Evolutionary conservation across 2,329 filamentous ascomycete species (phyloP), one percentile per base, ranked within the genome.

Genomic region (Alternaria brassicicola): DNA sequence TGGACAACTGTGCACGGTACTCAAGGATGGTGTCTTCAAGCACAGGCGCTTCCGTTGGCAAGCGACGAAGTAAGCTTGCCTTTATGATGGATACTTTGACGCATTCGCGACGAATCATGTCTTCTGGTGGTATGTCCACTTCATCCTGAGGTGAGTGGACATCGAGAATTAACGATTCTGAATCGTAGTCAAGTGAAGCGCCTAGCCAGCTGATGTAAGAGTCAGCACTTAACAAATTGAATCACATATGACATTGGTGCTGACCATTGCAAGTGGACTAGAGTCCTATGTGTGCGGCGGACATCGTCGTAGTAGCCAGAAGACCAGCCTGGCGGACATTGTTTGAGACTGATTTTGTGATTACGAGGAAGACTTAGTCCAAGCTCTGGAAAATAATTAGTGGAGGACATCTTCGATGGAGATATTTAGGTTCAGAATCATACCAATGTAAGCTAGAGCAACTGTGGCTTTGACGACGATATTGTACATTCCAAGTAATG

Each of bases 61-160:
- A 23, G 19, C 38, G 49, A 31, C 57, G 61, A 15, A 64, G 54
- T 17, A 68, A 41, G 62, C 15, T 53, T 55, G 59, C 60, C 31
- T 69, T 68, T 36, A 69, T 66, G 28, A 65, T 57, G 25, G 66
- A 63, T 5, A 69, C 52, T 35, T 65, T 65, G 13, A 64, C 53
- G 21, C 62, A 57, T 53, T 69, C 59, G 13, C 42, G 52, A 25
- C 66, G 61, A 4, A 69, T 54, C 23, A 55, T 59, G 38, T 59
- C 45, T n/a, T 55, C 39, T 10, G 51, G 55, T 0, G 55, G 41
- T 1, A 12, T 38, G 30, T 59, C 42, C 10, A 63, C 28, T 36
- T 60, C 49, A 8, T 56, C 49, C 6, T 41, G 28, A 26, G 42
- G 17, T n/a, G 52, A 48, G 13, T 49, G 17, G 10, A 38, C 15